Conservation (phyloP, 2,329 filamentous ascomycete genomes). For the Knoxdaviesia capensis region DNA sequence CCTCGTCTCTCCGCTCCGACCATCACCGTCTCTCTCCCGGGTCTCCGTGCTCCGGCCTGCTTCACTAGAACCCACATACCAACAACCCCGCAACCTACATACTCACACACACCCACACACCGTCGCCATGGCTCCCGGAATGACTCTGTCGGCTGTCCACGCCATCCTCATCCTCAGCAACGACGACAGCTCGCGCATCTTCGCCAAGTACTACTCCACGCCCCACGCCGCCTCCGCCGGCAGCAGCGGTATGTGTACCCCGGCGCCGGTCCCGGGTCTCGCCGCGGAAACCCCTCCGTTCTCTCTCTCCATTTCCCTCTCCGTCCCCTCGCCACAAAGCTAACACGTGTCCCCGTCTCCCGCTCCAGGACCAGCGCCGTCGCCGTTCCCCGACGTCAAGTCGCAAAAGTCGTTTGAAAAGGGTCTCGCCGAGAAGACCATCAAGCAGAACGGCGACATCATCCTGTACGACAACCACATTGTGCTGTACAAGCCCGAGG, state of each 20-base stretch:
- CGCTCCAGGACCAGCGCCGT: slow-evolving; percentile 28
- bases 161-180: slow-evolving; percentile 61
- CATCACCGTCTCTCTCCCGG: too few species aligned
- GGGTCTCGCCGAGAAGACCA: slow-evolving; percentile 84
- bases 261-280: neutral
- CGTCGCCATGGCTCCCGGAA: slow-evolving; percentile 54
- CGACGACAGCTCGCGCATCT: slow-evolving; percentile 79
- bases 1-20: too few species aligned
- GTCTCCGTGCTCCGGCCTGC: too few species aligned
- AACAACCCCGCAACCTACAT: neutral
- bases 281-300: neutral
- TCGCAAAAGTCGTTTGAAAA: slow-evolving; percentile 95
- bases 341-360: too few species aligned
- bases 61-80: too few species aligned
- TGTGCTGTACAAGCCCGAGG: slow-evolving; percentile 95
- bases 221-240: slow-evolving; percentile 25
- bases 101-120: slow-evolving; percentile 7
- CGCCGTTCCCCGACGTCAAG: slow-evolving; percentile 78
- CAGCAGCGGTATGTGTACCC: neutral
- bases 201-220: slow-evolving; percentile 75
- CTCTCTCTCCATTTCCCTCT: too few species aligned
- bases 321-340: too few species aligned
- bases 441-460: slow-evolving; percentile 87
- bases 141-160: slow-evolving; percentile 59
- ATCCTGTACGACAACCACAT: slow-evolving; percentile 95